phyloP scores from a whole-genome alignment of 2,329 filamentous ascomycete species.

The Pseudogymnoascus sp. region DNA sequence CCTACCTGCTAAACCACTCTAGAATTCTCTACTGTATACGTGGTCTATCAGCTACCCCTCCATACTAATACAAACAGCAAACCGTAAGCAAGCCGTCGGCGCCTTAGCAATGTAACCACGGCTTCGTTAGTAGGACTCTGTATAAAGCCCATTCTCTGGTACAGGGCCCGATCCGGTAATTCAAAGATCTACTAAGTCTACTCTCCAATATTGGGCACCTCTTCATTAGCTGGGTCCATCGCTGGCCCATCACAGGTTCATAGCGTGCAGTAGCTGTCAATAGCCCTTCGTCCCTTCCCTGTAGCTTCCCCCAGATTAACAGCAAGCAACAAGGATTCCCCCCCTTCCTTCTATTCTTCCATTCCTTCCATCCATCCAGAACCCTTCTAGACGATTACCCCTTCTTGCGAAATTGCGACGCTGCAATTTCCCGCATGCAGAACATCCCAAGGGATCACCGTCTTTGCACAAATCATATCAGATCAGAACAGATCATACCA shows the following conservation, averaged over 20 bases:
- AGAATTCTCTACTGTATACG: background rate
- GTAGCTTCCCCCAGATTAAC: constrained; percentile 2
- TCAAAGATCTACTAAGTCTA: background rate
- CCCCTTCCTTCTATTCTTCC: background rate
- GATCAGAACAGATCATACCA: constrained; percentile 3
- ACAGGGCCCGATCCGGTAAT: background rate
- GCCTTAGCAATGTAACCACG: background rate
- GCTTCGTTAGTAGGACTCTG: background rate
- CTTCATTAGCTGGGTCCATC: background rate
- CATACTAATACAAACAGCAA: background rate
- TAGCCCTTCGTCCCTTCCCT: background rate
- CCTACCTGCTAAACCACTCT: background rate
- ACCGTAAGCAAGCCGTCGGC: background rate
- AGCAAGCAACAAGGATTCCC: background rate
- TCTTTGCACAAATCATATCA: constrained; percentile 1
- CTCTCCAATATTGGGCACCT: background rate
- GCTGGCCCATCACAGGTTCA: background rate
- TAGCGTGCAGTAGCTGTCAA: background rate
- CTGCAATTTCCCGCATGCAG: constrained; percentile 7
- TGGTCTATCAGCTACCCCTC: background rate
- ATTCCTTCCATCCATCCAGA: background rate
- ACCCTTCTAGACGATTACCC: constrained; percentile 1
- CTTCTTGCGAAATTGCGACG: constrained; percentile 1
- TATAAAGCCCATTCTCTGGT: background rate
- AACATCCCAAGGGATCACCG: background rate